Base-by-base conservation (phyloP, 2,329 filamentous ascomycete species). In the Hypoxylon sp. region DNA sequence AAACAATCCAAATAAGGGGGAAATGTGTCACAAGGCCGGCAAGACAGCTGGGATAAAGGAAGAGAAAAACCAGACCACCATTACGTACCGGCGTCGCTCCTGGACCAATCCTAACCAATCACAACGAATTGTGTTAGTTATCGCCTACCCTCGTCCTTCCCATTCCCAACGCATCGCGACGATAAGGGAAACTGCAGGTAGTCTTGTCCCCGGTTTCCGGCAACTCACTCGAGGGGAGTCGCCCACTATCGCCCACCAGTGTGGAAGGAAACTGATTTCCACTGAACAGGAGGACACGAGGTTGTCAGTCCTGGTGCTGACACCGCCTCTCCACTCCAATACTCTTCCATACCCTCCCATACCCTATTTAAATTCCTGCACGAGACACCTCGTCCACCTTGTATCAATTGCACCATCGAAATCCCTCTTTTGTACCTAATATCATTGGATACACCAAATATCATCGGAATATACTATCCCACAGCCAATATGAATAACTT, bases 401-500 rank as follows among this genome's bases (percentile, higher is more conserved):
- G 40, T n/a, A 36, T 29, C 16, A 31, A 30, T 27, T 48, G 34
- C 29, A 35, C 44, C 46, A 43, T 46, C 29, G 30, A 51, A 48
- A 35, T 42, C 29, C 41, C 47, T 29, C 30, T 41, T 13, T 34
- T 35, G 23, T 45, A 55, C 7, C 29, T 30, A 41, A 44, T 44
- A 36, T 19, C 30, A 40, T 31, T 13, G 36, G 5, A 44, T 13
- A 49, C 23, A 47, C 26, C 25, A 11, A 36, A 37, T n/a, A 42
- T 19, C 45, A 20, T 26, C 45, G 12, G 19, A 40, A 32, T 30
- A 32, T 23, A 36, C 3, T 57, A 41, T n/a, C 9, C 34, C 15
- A 29, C 34, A 15, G 9, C 26, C 54, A 53, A 51, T 30, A 63
- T 63, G 50, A 74, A 80, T 61, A 69, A 71, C 8, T 94, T 95